Conservation (phyloP, 2,329 filamentous ascomycete genomes). For the Cercospora sp. region DNA sequence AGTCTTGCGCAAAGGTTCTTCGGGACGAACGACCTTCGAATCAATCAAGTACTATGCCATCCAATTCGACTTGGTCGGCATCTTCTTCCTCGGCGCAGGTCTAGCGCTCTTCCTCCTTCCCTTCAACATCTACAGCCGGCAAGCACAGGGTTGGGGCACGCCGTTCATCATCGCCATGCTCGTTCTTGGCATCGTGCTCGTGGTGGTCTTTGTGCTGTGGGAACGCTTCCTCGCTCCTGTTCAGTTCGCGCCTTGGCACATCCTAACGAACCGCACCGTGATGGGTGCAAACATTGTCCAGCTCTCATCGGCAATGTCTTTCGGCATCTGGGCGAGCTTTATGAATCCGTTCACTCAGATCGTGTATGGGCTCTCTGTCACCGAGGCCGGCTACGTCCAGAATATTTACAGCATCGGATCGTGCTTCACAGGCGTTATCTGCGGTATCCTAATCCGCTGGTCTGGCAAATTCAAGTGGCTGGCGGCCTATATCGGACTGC, state of each 20-base stretch:
- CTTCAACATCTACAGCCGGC: constrained; percentile 54
- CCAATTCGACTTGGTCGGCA: constrained; percentile 9
- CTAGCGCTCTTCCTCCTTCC: constrained; percentile 66
- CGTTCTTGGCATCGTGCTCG: constrained; percentile 41
- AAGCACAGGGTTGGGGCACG: constrained; percentile 39
- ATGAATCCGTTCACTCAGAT: constrained; percentile 45
- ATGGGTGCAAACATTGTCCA: constrained; percentile 54
- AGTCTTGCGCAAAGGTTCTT: neutral
- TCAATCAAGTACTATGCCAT: constrained; percentile 9
- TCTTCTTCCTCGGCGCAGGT: constrained; percentile 58
- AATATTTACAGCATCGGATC: constrained; percentile 43
- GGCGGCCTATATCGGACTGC: constrained; percentile 21
- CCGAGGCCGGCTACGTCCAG: constrained; percentile 41
- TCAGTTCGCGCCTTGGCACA: constrained; percentile 47
- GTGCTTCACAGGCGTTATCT: constrained; percentile 31
- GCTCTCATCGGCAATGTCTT: constrained; percentile 37
- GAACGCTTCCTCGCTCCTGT: constrained; percentile 44
- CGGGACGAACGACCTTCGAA: neutral
- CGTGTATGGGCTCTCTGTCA: constrained; percentile 38
- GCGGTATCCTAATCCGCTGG: constrained; percentile 36
- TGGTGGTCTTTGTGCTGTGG: constrained; percentile 43
- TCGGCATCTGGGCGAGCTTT: constrained; percentile 43
- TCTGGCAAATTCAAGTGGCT: constrained; percentile 41
- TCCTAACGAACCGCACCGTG: constrained; percentile 53
- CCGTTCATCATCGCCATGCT: constrained; percentile 45